Base-by-base conservation (phyloP, 2,329 filamentous ascomycete genomes). In the Fusarium napiforme region DNA sequence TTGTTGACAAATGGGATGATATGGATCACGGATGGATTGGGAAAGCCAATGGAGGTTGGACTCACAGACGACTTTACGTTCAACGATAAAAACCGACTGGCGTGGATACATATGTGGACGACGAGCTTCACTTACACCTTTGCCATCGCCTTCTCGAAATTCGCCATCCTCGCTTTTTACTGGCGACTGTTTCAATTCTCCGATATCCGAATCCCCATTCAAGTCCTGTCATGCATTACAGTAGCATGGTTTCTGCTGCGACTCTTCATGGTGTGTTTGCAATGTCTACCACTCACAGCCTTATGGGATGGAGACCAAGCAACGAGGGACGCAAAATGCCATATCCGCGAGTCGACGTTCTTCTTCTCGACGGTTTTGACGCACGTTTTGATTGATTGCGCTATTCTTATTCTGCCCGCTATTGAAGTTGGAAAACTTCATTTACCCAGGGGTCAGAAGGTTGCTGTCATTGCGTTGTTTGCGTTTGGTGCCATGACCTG, bases 321-420 rank as follows among this genome's bases (percentile, higher is more conserved):
- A n/a, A 60, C 55, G 9, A 60, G 64, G 34, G 75, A 72, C 6
- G 73, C 70, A 2, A 67, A 73, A 18, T 83, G 82, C 67, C 74
- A 68, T 8, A 79, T 82, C 21, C 69, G 78, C 43, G 78, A 78
- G 60, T 72, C 74, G 19, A 77, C 77, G 1, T 82, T 80, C 32
- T 81, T 81, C 67, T 78, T 82, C 45, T 78, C 79, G 19, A 80
- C 79, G 1, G 77, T 79, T 3, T 42, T 81, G 16, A 75, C 77
- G 3, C 81, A 83, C 52, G 67, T 80, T 2, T 15, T 81, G 14
- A 72, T 83, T 21, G 81, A 83, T 26, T 52, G 81, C 26, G 67
- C 69, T 3, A 82, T 83, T 9, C 71, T 83, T 8, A 63, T 71
- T 5, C 72, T 83, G 0, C 81, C 81, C 2, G 64, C 78, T 4